Evolutionary conservation across 2,329 filamentous ascomycete genomes (phyloP), one percentile per base, ranked within the genome.

Genomic region (Helicocarpus griseus): DNA sequence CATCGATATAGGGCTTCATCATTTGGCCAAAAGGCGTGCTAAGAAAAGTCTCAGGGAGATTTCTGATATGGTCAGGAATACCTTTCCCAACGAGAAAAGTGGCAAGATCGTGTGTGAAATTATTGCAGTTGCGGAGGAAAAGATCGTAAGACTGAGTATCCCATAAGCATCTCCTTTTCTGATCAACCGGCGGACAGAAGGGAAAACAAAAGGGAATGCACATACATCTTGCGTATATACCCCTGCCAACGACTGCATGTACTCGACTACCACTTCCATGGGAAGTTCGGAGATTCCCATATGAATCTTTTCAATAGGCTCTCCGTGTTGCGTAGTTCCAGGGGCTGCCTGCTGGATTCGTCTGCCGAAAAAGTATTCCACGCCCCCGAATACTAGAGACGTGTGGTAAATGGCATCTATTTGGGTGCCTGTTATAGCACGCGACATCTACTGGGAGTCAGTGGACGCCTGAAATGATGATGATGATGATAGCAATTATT

Each of bases 341-440:
- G 93, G 88, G 8, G 74, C 71, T 54, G 91, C 89, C 50, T 83
- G 83, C 61, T 95, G 87, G 49, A 97, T 85, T 51, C 89, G 89
- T 51, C 87, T 83, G 54, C 95, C 91, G 60, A 90, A 97, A 61
- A 91, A 82, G 67, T 95, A 96, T 69, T 98, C 93, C 48, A 85
- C 78, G n/a, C 84, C 83, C 49, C 83, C 80, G 36, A 97, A 76
- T 39, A 95, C 85, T 50, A 98, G 83, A 0, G 90, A 88, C 0
- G 93, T 97, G 67, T 98, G 93, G 60, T 97, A 97, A 49, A 98
- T 82, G 50, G 93, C 93, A 67, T 97, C 91, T 47, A 96, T 87
- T 49, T 85, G 81, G 1, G 77, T 79, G 1, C 83, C 83, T 4
- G 85, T 77, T 43, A 86, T 73, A 45, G 77, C 71, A 47, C 65